Percentiles rank a stretch among this genome's conserved stretches.
These are phyloP conservation scores for Raphanus hybrid DNA, from an alignment of 441 rosid genomes.

Conservation along the genomic window DNA sequence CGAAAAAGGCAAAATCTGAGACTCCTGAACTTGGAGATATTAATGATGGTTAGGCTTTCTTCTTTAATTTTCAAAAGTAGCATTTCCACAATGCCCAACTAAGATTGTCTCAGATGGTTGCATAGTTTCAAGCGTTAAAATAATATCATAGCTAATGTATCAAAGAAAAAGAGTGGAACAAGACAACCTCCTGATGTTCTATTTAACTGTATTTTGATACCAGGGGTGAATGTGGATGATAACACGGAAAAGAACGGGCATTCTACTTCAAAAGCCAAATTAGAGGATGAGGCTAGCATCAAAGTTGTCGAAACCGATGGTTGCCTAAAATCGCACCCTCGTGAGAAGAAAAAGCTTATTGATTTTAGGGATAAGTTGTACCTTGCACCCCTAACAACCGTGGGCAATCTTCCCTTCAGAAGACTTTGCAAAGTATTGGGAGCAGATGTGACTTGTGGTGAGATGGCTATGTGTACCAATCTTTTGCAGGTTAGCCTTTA, in stretches of 20 bases:
- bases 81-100: neutral
- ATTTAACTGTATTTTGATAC: slow-evolving; percentile 32
- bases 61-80: neutral
- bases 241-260: slow-evolving; percentile 34
- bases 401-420: slow-evolving; percentile 95
- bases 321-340: slow-evolving; percentile 66
- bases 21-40: slow-evolving; percentile 33
- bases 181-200: slow-evolving; percentile 28
- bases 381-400: slow-evolving; percentile 94
- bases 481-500: slow-evolving; percentile 74
- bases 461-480: slow-evolving; percentile 98
- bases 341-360: slow-evolving; percentile 79
- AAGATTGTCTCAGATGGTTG: slow-evolving; percentile 23
- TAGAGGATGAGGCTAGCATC: slow-evolving; percentile 38
- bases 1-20: slow-evolving; percentile 72
- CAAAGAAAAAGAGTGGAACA: neutral
- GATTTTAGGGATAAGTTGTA: slow-evolving; percentile 88
- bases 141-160: neutral
- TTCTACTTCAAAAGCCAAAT: slow-evolving; percentile 36
- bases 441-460: slow-evolving; percentile 94
- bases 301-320: slow-evolving; percentile 52
- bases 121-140: neutral
- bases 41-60: slow-evolving; percentile 45
- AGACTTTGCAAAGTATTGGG: slow-evolving; percentile 91
- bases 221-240: slow-evolving; percentile 49